Evolutionary conservation across 2,329 filamentous ascomycete genomes (phyloP), one percentile per base, ranked within the genome.

Genomic region (Ploettnerulaceae sp.): DNA sequence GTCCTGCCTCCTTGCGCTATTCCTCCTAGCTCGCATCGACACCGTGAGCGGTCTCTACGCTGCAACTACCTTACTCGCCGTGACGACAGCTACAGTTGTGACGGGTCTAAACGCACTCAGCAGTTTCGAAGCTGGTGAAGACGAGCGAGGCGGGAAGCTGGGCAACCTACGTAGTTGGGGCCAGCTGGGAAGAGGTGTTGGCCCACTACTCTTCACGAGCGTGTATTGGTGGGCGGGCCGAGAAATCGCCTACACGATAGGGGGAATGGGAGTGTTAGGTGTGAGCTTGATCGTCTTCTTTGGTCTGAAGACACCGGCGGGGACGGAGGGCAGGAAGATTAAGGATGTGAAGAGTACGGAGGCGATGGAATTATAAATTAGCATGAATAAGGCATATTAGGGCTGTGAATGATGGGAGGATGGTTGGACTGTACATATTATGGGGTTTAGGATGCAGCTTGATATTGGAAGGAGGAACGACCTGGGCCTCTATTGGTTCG

Each of bases 151-250:
- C 3, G 82, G 82, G 36, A 94, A 95, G 62, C 70, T 98, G 41
- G 93, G 93, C 3, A 83, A 87, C 48, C 75, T 97, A 57, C 76
- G 93, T 21, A 81, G 76, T 57, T 82, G 74, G 82, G 91, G 93
- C 5, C 93, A 98, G 71, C 76, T 90, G 3, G 93, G 93, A 2
- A 77, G 93, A 25, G 89, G 90, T 0, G 66, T 95, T 8, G 93
- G 93, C 0, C 93, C 93, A 0, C 66, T 98, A 4, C 69, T 95
- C 26, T 98, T 98, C 64, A 97, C 93, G 52, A 89, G 88, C 38
- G 73, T 98, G 46, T 98, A 98, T 70, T 98, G 93, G 93, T 98
- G 93, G 93, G 90, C 89, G 5, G 93, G 93, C 0, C 75, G 93
- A 36, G 85, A 94, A 62, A 75, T 82, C 8, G 93, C 93, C 2